Conservation (phyloP, 306 rosid species). For the Dalbergia oliveri region DNA sequence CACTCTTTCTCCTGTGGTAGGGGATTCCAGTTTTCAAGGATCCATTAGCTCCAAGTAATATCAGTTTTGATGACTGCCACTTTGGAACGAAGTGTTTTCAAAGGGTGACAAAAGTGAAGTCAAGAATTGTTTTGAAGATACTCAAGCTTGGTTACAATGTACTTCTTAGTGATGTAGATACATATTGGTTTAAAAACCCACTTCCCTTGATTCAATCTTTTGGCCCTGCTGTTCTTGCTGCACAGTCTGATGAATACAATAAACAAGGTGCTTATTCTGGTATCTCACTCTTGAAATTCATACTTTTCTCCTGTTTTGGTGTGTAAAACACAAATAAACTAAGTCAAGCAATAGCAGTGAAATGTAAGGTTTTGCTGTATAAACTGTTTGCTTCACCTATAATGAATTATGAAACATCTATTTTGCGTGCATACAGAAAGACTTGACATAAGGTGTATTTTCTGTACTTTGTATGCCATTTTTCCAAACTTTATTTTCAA, state of each 20-base stretch:
- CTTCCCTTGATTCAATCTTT: slow-evolving; percentile 70
- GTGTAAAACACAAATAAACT: neutral
- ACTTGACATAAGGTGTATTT: neutral
- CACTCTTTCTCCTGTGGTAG: slow-evolving; percentile 49
- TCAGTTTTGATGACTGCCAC: slow-evolving; percentile 86
- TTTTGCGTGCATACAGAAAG: neutral
- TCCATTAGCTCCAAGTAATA: slow-evolving; percentile 73
- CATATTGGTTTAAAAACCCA: slow-evolving; percentile 89
- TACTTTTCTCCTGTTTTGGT: slow-evolving; percentile 13
- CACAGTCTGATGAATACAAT: slow-evolving; percentile 89
- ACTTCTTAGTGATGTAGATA: slow-evolving; percentile 91
- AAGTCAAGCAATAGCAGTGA: neutral
- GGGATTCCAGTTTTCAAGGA: slow-evolving; percentile 88
- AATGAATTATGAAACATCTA: slow-evolving; percentile 6
- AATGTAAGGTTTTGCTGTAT: neutral
- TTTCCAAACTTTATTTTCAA: slow-evolving; percentile 15
- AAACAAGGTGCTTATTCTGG: slow-evolving; percentile 65
- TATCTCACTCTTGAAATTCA: slow-evolving; percentile 37
- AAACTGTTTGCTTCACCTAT: neutral
- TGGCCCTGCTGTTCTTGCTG: slow-evolving; percentile 75
- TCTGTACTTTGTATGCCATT: slow-evolving; percentile 18
- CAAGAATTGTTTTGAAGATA: slow-evolving; percentile 82
- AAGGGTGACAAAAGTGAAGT: slow-evolving; percentile 96
- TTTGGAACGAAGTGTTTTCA: slow-evolving; percentile 94
- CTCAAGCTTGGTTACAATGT: slow-evolving; percentile 88